phyloP scores from a whole-genome alignment of 2,329 filamentous ascomycete species.

The Aureobasidium sp. region DNA sequence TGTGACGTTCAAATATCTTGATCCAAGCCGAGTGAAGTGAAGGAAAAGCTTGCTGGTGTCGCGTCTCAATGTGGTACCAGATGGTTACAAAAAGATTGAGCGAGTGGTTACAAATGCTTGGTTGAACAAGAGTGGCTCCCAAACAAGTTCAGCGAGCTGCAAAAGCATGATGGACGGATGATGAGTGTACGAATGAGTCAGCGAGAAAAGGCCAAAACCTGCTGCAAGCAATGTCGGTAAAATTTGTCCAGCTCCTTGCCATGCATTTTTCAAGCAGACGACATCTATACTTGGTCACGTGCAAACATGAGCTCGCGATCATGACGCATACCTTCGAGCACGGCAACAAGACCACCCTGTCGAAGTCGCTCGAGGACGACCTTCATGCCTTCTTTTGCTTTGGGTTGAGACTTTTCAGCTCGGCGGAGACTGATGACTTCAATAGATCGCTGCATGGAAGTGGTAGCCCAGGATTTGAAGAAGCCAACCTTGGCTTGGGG shows the following conservation, averaged over 20 bases:
- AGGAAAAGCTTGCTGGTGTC: neutral
- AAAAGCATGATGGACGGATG: too few relatives aligned
- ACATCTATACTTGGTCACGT: too few relatives aligned
- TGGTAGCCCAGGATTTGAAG: conserved; percentile 58
- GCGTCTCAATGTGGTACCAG: neutral
- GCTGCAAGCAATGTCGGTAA: too few relatives aligned
- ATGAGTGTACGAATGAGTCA: too few relatives aligned
- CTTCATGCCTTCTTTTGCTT: conserved; percentile 76
- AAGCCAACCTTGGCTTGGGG: conserved; percentile 47
- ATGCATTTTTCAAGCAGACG: too few relatives aligned
- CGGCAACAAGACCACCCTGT: conserved; percentile 58
- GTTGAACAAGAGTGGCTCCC: neutral
- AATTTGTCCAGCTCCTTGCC: too few relatives aligned
- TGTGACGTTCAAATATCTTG: too few relatives aligned
- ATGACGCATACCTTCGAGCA: conserved; percentile 63
- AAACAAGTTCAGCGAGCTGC: neutral
- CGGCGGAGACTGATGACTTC: conserved; percentile 71
- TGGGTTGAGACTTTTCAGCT: conserved; percentile 69
- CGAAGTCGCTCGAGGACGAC: conserved; percentile 68
- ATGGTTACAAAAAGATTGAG: neutral
- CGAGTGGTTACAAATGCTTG: neutral
- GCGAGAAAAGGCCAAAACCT: too few relatives aligned
- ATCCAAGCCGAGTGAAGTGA: neutral
- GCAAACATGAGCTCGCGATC: conserved; percentile 38
- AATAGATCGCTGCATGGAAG: conserved; percentile 70